Conservation (phyloP, 176 grass and related monocot species). For the Oryza rufipogon region DNA sequence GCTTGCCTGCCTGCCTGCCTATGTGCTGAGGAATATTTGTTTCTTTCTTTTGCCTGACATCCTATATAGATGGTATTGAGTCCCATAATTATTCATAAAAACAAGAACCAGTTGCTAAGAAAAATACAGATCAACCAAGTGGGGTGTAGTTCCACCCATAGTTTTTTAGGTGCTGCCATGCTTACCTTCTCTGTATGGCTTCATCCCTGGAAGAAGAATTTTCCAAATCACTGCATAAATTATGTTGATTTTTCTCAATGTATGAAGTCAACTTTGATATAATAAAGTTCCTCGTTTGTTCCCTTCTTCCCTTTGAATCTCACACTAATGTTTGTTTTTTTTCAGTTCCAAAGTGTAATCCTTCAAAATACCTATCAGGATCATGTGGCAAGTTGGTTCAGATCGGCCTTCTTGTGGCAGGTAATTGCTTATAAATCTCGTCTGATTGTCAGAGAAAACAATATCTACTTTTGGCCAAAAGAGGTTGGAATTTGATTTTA, state of each 20-base stretch:
- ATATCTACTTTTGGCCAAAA: not conserved
- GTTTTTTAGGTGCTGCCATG: not conserved
- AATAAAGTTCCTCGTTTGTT: not conserved
- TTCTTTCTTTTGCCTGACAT: not conserved
- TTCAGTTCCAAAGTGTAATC: conserved; percentile 40
- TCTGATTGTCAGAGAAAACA: not conserved
- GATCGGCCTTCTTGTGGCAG: conserved; percentile 44
- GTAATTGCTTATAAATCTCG: conserved; percentile 37
- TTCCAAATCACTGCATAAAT: not conserved
- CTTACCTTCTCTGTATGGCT: not conserved
- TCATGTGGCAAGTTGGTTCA: conserved; percentile 34
- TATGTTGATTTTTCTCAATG: not conserved
- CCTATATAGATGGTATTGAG: not conserved
- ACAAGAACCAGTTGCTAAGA: not conserved
- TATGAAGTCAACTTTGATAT: conserved; percentile 6
- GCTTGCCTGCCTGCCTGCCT: not conserved
- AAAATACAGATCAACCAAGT: not conserved
- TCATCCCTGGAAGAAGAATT: not conserved
- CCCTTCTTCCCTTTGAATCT: not conserved
- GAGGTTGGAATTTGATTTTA: not conserved
- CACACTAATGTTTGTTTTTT: conserved; percentile 1
- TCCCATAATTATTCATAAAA: not conserved
- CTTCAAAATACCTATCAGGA: conserved; percentile 37
- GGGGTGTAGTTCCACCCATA: not conserved
- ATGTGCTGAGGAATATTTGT: not conserved